A percentile compares a stretch with the other conserved stretches of the same genome.
Evolutionary conservation across 331 rosid species (phyloP).

Genomic region (Pyracantha coccinea): DNA sequence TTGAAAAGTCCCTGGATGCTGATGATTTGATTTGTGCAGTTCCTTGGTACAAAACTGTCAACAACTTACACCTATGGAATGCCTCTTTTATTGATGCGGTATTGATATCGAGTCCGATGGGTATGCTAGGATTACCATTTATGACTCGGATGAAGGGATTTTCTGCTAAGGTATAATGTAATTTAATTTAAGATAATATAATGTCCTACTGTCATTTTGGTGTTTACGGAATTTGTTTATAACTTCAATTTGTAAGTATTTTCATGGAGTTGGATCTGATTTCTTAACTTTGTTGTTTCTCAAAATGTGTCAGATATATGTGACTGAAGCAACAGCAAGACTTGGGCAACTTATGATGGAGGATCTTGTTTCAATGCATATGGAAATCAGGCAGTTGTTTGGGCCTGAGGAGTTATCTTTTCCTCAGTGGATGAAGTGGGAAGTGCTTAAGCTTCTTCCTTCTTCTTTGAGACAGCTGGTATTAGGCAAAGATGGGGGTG

Average conservation of each 20-base stretch:
- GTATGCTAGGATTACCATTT: slow-evolving; percentile 83
- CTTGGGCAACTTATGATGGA: slow-evolving; percentile 86
- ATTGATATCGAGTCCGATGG: slow-evolving; percentile 85
- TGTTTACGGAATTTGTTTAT: not conserved
- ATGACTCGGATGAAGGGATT: slow-evolving; percentile 68
- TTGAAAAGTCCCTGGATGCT: slow-evolving; percentile 34
- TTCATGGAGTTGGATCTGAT: not conserved
- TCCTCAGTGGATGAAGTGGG: slow-evolving; percentile 61
- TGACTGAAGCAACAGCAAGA: slow-evolving; percentile 65
- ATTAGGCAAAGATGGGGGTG: slow-evolving; percentile 57
- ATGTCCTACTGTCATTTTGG: not conserved
- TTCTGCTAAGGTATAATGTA: slow-evolving; percentile 62
- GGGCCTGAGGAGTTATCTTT: slow-evolving; percentile 49
- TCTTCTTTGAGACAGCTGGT: slow-evolving; percentile 46
- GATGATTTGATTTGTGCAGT: slow-evolving; percentile 47
- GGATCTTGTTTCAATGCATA: slow-evolving; percentile 77
- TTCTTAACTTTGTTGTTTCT: slow-evolving; percentile 1
- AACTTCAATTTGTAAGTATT: not conserved
- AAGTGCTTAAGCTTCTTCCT: slow-evolving; percentile 53
- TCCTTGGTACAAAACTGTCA: slow-evolving; percentile 83
- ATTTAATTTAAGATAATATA: not conserved
- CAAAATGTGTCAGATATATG: slow-evolving; percentile 50
- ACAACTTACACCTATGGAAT: slow-evolving; percentile 59
- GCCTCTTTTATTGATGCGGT: slow-evolving; percentile 58
- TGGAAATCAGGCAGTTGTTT: slow-evolving; percentile 65